Evolutionary conservation across 345 rosid species (phyloP).

Genomic region (Populus alba): DNA sequence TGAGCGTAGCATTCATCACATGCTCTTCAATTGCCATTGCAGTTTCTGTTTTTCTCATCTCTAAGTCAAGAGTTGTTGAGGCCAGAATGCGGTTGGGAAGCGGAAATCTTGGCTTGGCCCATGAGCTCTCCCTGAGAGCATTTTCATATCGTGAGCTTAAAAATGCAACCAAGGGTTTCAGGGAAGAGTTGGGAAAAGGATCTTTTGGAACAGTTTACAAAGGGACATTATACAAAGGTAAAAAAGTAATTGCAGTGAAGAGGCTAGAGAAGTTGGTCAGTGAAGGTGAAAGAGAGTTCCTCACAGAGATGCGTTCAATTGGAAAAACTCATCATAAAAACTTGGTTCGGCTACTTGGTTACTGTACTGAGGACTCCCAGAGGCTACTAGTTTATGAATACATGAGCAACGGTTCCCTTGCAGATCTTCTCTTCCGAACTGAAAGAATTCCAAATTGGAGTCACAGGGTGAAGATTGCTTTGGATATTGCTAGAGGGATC

Average conservation of each 20-base stretch:
- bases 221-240: no score
- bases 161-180: constrained; percentile 8
- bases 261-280: constrained; percentile 20
- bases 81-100: neutral
- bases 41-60: neutral
- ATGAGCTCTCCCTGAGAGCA: constrained; percentile 1
- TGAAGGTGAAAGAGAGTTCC: constrained; percentile 24
- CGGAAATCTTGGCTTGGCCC: constrained; percentile 5
- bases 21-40: neutral
- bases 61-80: neutral
- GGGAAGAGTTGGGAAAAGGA: no score
- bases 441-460: constrained; percentile 14
- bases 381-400: constrained; percentile 17
- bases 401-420: constrained; percentile 27
- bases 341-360: constrained; percentile 8
- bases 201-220: no score
- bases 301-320: constrained; percentile 15
- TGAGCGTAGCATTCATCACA: neutral
- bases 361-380: neutral
- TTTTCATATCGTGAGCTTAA: constrained; percentile 10
- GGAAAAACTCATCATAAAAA: constrained; percentile 17
- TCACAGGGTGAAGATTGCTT: constrained; percentile 15
- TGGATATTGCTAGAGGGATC: constrained; percentile 18
- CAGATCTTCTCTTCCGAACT: constrained; percentile 19
- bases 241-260: constrained; percentile 21